Evolutionary conservation across 768 basidiomycete species (phyloP).

Genomic region (Mycena epipterygia): DNA sequence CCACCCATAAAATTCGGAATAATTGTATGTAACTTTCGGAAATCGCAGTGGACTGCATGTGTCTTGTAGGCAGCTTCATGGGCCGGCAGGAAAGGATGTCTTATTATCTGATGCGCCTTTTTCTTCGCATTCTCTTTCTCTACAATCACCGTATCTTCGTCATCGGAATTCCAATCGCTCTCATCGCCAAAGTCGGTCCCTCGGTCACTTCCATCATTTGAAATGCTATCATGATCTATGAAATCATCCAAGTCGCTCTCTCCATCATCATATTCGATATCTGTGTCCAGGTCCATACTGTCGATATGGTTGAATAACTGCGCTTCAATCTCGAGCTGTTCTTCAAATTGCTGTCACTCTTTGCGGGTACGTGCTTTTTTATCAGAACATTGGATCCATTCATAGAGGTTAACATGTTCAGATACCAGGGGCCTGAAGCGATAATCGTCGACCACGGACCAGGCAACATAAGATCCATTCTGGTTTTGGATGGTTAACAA

Average conservation of each 20-base stretch:
- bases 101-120: not conserved
- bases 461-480: constrained; percentile 20
- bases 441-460: constrained; percentile 42
- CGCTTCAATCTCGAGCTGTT: not conserved
- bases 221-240: not conserved
- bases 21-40: not conserved
- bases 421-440: constrained; percentile 32
- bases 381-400: constrained; percentile 32
- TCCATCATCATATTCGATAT: no score
- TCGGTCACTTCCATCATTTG: no score
- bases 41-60: constrained; percentile 14
- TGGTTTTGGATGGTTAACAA: not conserved
- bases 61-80: not conserved
- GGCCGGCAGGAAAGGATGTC: not conserved
- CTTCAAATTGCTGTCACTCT: not conserved
- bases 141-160: not conserved
- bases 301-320: not conserved
- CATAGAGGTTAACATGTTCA: constrained; percentile 35
- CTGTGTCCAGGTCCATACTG: no score
- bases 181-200: not conserved
- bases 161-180: not conserved
- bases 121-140: not conserved
- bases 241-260: not conserved
- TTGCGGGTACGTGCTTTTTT: not conserved
- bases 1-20: constrained; percentile 47